Base-by-base conservation (phyloP, 2,329 filamentous ascomycete species). In the Pestalotiopsis sp. region DNA sequence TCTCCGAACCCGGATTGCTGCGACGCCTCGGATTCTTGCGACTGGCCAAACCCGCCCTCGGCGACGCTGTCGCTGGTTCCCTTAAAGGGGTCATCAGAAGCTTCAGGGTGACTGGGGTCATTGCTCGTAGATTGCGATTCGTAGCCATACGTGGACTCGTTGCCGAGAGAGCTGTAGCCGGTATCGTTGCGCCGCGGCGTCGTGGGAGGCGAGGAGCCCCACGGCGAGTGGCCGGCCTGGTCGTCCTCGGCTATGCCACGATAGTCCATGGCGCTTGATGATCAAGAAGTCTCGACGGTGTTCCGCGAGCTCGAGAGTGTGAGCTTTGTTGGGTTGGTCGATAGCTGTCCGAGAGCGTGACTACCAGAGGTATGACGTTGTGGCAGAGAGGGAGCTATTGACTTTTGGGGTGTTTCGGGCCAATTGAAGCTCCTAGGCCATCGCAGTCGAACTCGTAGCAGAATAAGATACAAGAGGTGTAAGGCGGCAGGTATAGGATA, bases 171-270 rank as follows among this genome's bases (percentile, higher is more conserved):
- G 70, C 78, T 79, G 73, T 87, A 87, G 70, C 75, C 78, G 27
- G 82, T 77, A 58, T 82, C 80, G 71, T 83, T 82, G 72, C 82
- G 82, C 69, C 81, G 80, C 38, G 87, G 86, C 23, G 87, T 87
- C 17, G 83, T 80, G 27, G 80, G 80, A 4, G 87, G 87, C 39
- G 86, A 86, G 68, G 82, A 84, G 14, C 85, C 87, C 87, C 87
- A 89, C 2, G 87, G 87, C 39, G 87, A 89, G 70, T 81, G 82
- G 69, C 82, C 86, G 60, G 79, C 81, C 72, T 89, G 83, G 60
- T 89, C 87, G 65, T 81, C 80, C 73, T 89, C 87, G 75, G 84
- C 75, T 73, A 89, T 86, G 14, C 86, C 84, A 71, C 86, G 86
- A 78, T 89, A 90, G 79, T 90, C 87, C 87, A 90, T 90, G 72